Evolutionary conservation across 176 grass and related monocot species (phyloP).

Genomic region (Zoysia pacifica): DNA sequence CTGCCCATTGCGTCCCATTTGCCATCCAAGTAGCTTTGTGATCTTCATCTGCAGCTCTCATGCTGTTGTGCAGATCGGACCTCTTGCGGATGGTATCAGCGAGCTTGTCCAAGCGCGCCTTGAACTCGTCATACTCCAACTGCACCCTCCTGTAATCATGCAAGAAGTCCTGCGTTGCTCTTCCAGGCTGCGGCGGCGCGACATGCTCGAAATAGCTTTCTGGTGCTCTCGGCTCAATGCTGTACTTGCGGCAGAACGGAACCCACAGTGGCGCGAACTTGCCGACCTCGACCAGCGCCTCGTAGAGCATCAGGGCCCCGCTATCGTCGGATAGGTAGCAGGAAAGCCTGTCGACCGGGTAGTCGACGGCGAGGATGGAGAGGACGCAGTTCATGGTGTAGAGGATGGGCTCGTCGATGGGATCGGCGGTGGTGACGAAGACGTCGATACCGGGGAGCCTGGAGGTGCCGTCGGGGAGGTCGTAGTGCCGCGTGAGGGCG

Average conservation of each 20-base stretch:
- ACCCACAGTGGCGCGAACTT: slow-evolving; percentile 29
- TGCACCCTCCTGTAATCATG: slow-evolving; percentile 27
- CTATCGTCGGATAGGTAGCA: slow-evolving; percentile 42
- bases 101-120: slow-evolving; percentile 21
- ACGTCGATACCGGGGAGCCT: slow-evolving; percentile 35
- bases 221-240: slow-evolving; percentile 20
- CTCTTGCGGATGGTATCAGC: background rate
- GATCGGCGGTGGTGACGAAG: slow-evolving; percentile 33
- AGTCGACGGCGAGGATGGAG: slow-evolving; percentile 34
- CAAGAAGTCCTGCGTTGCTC: slow-evolving; percentile 6
- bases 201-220: slow-evolving; percentile 25
- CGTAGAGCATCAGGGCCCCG: slow-evolving; percentile 10
- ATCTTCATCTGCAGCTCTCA: background rate
- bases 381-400: slow-evolving; percentile 42
- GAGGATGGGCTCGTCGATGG: slow-evolving; percentile 25
- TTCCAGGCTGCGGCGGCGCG: background rate
- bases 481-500: slow-evolving; percentile 9
- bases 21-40: slow-evolving; percentile 34
- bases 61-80: slow-evolving; percentile 18
- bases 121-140: slow-evolving; percentile 43
- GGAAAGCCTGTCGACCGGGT: slow-evolving; percentile 19
- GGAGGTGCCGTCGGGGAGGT: background rate
- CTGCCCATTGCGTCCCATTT: slow-evolving; percentile 21
- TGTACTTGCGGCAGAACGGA: slow-evolving; percentile 34
- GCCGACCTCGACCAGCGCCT: slow-evolving; percentile 16